A percentile compares a stretch with the other conserved stretches of the same genome.
Evolutionary conservation across 108 stramenopile genomes (phyloP).

Genomic region (Cyclotella cryptica): DNA sequence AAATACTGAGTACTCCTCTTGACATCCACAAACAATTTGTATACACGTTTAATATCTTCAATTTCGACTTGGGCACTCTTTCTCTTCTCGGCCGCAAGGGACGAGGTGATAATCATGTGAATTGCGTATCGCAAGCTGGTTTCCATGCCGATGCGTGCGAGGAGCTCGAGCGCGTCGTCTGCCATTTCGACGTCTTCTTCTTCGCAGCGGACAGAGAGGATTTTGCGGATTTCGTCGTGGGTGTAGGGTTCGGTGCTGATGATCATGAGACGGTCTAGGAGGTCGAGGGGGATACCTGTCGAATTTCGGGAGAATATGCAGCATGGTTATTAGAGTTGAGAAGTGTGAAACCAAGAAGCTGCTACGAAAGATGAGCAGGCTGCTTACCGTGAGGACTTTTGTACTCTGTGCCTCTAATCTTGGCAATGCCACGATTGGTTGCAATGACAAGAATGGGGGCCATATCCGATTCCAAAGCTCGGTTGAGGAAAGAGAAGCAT

Average conservation of each 20-base stretch:
- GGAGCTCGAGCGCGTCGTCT: constrained; percentile 93
- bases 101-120: constrained; percentile 97
- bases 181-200: constrained; percentile 99
- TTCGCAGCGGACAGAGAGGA: constrained; percentile 86
- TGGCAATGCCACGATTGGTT: constrained; percentile 92
- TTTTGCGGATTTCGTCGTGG: constrained; percentile 87
- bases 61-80: constrained; percentile 91
- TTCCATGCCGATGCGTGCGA: constrained; percentile 96
- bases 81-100: constrained; percentile 86
- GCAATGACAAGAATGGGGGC: constrained; percentile 95
- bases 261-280: constrained; percentile 97
- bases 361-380: too few relatives aligned
- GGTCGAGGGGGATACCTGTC: constrained; percentile 88
- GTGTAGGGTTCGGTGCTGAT: constrained; percentile 93
- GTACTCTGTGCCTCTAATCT: constrained; percentile 95
- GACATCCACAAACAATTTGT: constrained; percentile 96
- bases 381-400: constrained; percentile 91
- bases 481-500: constrained; percentile 95
- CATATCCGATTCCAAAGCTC: constrained; percentile 89
- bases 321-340: too few relatives aligned
- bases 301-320: too few relatives aligned
- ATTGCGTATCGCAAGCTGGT: constrained; percentile 98
- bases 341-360: too few relatives aligned
- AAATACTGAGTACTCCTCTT: constrained; percentile 98
- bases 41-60: constrained; percentile 89